Base-by-base conservation (phyloP, 768 basidiomycete genomes). In the Tylopilus felleus region DNA sequence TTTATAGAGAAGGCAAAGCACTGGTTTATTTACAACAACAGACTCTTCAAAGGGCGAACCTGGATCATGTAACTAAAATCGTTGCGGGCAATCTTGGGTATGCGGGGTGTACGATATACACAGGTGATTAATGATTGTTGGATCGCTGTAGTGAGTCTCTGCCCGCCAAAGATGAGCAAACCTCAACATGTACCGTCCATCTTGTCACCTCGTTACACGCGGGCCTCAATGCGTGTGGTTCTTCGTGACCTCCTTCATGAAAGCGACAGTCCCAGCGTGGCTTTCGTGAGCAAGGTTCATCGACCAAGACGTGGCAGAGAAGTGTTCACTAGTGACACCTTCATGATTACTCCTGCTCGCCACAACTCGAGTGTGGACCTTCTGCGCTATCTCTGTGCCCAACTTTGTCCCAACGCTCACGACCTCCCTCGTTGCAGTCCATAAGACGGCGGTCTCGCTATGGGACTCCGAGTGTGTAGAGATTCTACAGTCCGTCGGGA, bases 201-300 rank as follows among this genome's bases (percentile, higher is more conserved):
- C 16, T 35, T n/a, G 33, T 35, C 29, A 16, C 5, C 19, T 40
- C 21, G 19, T 38, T 36, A 16, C 38, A 19, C 19, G 19, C 38
- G 8, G 38, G n/a, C 10, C 10, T 40, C 21, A 33, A 14, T 40
- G 39, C 38, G 13, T 23, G 17, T 59, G 21, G 21, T 31, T 31
- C 39, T 45, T 49, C 21, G 57, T 54, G 25, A 59, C 56, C 53
- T 60, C 59, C 55, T 55, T 57, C 51, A 66, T 17, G 28, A 69
- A 1, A 21, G 38, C 38, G 3, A 12, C 57, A 13, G 57, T 57
- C 36, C 60, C 64, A 27, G 51, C 55, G 10, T 47, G 59, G 40
- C 60, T 68, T 53, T 66, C 68, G 12, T 68, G 58, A 43, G 57
- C 57, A 38, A 68, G 51, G 36, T 50, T 57, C 44, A 39, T 62